A percentile compares a stretch with the other conserved stretches of the same genome.
Evolutionary conservation across 176 grass and related monocot species (phyloP).

Genomic region (Triticum urartu): DNA sequence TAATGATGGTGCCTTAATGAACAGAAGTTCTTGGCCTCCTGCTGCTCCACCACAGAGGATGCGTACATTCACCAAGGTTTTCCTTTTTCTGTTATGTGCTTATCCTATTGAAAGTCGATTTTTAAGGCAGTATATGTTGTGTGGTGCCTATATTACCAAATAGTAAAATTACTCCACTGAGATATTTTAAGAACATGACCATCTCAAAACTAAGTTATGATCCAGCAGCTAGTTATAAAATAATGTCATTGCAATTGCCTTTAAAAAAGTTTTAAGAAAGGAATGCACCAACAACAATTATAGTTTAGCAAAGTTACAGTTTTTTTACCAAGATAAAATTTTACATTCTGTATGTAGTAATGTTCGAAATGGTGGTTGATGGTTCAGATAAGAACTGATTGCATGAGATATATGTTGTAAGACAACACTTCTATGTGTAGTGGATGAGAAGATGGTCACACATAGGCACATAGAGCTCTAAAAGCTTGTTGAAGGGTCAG

Average conservation of each 20-base stretch:
- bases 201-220: background rate
- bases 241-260: background rate
- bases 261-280: background rate
- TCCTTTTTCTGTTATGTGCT: conserved; percentile 14
- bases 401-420: conserved; percentile 13
- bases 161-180: background rate
- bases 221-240: background rate
- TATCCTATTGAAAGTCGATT: background rate
- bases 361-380: conserved; percentile 3
- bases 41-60: conserved; percentile 66
- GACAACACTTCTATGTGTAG: background rate
- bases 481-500: conserved; percentile 30
- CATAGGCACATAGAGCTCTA: conserved; percentile 24
- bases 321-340: background rate
- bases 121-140: conserved; percentile 20
- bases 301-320: background rate
- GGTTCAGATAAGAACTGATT: background rate
- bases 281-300: background rate
- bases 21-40: conserved; percentile 69
- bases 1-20: conserved; percentile 77
- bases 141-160: background rate
- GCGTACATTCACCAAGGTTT: conserved; percentile 97
- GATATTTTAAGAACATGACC: background rate
- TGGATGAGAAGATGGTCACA: conserved; percentile 35
- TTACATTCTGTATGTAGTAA: background rate